Evolutionary conservation across 108 stramenopile species (phyloP).

Genomic region (Craspedostauros australis): DNA sequence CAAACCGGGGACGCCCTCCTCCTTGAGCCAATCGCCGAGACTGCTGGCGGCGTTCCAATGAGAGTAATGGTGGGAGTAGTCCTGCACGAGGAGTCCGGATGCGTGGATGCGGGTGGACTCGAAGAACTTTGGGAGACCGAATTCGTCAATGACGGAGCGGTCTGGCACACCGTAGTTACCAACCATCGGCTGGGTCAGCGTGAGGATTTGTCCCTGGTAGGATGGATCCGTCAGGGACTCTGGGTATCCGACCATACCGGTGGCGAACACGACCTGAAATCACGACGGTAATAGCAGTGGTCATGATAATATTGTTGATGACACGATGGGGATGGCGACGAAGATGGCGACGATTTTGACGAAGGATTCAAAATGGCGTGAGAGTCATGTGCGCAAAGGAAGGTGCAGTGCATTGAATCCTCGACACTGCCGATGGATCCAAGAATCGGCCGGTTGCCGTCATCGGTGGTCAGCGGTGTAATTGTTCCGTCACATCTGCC

Average conservation of each 20-base stretch:
- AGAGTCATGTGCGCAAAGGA: neutral
- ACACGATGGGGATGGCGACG: neutral
- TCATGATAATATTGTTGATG: neutral
- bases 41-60: conserved; percentile 95
- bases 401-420: too few relatives aligned
- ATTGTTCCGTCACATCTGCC: too few relatives aligned
- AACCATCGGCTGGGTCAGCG: conserved; percentile 93
- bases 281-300: neutral
- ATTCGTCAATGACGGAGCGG: conserved; percentile 70
- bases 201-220: conserved; percentile 93
- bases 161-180: conserved; percentile 99
- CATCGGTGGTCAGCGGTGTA: neutral
- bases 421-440: too few relatives aligned
- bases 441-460: too few relatives aligned
- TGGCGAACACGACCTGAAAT: conserved; percentile 96
- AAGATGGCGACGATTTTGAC: neutral
- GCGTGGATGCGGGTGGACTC: conserved; percentile 95
- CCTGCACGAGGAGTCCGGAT: conserved; percentile 87
- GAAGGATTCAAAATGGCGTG: neutral
- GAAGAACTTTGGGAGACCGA: conserved; percentile 85
- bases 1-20: conserved; percentile 92
- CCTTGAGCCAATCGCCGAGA: conserved; percentile 94
- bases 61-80: conserved; percentile 87
- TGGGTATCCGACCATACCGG: conserved; percentile 99
- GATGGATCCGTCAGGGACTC: conserved; percentile 98